Evolutionary conservation across 139 green algal species (phyloP), one percentile per base, ranked within the genome.

Genomic region (Chlorella ohadii): DNA sequence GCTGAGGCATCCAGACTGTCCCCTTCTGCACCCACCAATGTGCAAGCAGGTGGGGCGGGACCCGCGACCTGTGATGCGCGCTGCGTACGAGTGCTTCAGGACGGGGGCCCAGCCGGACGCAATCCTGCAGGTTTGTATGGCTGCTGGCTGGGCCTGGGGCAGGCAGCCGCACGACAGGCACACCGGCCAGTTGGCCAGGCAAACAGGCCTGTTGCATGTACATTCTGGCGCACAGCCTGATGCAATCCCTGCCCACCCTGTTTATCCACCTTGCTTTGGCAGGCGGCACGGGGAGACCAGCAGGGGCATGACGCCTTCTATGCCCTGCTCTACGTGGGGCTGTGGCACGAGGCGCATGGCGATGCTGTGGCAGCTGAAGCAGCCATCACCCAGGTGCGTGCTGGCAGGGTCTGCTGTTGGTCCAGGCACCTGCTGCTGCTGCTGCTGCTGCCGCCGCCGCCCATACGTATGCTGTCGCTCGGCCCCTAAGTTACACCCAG

Each of bases 291-390:
- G 3, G 61, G 72, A 33, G 67, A 85, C 47, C 72, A 27, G 28
- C 64, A 77, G n/a, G 85, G 81, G 11, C 64, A 87, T n/a, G 89
- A 87, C n/a, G 79, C 74, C n/a, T 98, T 97, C 76, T 98, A 98
- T 75, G 89, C 89, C 5, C 47, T 81, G 22, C 85, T 98, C 75
- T 98, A 98, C 73, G 84, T 91, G 20, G 95, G 90, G 0, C 89
- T 98, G 64, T 98, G 85, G 80, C 73, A 96, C 61, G 95, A 98
- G 83, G 87, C 89, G 4, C 77, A 92, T 19, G 87, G 88, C 17
- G 25, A 93, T 33, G 63, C 76, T 1, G 85, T 31, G 4, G 84
- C 47, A 28, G 91, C 93, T 12, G 56, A 87, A 59, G 66, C 72
- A 13, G 87, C 88, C 11, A 91, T 97, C 23, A 68, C 55, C 16